These are phyloP conservation scores for Hymenoscyphus occultus DNA, from an alignment of 2,329 filamentous ascomycete species.

Conservation along the genomic window DNA sequence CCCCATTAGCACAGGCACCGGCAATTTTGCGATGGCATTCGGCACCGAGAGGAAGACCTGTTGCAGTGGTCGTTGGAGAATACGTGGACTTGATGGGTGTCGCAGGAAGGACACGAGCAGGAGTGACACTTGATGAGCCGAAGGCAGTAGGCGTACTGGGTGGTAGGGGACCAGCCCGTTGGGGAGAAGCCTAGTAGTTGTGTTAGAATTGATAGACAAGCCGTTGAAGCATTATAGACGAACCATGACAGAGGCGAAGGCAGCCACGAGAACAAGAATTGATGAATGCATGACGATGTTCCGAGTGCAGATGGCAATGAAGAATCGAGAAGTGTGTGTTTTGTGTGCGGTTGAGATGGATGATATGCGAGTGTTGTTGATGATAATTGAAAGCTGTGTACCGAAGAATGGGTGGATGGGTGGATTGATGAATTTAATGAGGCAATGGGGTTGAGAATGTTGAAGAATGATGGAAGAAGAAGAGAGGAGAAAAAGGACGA, in stretches of 20 bases:
- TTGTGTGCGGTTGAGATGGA: constrained; percentile 5
- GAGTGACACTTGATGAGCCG: not conserved
- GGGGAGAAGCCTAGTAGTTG: constrained; percentile 2
- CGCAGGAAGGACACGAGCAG: not conserved
- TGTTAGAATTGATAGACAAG: not conserved
- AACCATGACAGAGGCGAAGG: not conserved
- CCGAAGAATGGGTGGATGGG: not conserved
- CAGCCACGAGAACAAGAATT: not conserved
- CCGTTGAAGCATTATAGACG: not conserved
- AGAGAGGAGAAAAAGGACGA: not conserved
- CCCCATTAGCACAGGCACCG: constrained; percentile 18
- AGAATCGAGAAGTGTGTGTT: not conserved
- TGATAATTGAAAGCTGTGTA: constrained; percentile 4
- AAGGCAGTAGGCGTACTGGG: not conserved
- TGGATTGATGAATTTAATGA: not conserved
- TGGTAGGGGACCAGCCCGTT: not conserved
- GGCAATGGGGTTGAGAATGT: not conserved
- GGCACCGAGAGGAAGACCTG: constrained; percentile 6
- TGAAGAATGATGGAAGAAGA: constrained; percentile 1
- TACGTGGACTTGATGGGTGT: not conserved
- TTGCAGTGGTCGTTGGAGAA: not conserved
- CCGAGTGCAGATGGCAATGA: not conserved
- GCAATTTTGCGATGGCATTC: not conserved
- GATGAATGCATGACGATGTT: constrained; percentile 7
- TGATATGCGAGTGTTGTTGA: constrained; percentile 1